Evolutionary conservation across 495 filamentous ascomycete species (phyloP).

Genomic region (Aspergillus hancockii): DNA sequence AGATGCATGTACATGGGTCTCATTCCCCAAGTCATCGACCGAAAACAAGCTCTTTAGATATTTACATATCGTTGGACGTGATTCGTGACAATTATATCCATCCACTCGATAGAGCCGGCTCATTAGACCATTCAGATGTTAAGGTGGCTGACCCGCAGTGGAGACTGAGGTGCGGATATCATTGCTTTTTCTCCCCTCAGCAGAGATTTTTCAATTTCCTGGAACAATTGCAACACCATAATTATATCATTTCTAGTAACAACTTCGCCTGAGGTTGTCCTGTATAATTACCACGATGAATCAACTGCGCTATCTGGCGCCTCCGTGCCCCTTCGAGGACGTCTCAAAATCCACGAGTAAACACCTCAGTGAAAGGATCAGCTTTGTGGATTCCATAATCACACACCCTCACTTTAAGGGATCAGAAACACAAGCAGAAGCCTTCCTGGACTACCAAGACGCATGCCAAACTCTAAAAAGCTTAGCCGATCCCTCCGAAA

Average conservation of each 20-base stretch:
- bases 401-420: slow-evolving; percentile 6
- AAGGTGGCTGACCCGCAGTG: neutral
- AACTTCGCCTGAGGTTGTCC: neutral
- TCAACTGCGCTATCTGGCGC: slow-evolving; percentile 13
- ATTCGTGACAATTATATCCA: too few relatives aligned
- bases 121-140: too few relatives aligned
- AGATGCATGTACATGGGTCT: too few relatives aligned
- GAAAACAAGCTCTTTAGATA: too few relatives aligned
- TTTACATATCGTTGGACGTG: too few relatives aligned
- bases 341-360: slow-evolving; percentile 10
- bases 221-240: neutral
- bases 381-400: slow-evolving; percentile 5
- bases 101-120: too few relatives aligned
- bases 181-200: neutral
- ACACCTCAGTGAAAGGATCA: slow-evolving; percentile 13
- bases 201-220: neutral
- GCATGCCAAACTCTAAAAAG: slow-evolving; percentile 8
- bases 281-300: slow-evolving; percentile 2
- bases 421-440: slow-evolving; percentile 1
- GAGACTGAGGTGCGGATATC: neutral
- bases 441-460: slow-evolving; percentile 5
- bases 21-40: too few relatives aligned
- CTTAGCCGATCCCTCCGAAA: neutral
- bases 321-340: slow-evolving; percentile 9
- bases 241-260: neutral